These are phyloP conservation scores for Tolypocladium inflatum DNA, from an alignment of 2,329 filamentous ascomycete genomes.

Conservation along the genomic window DNA sequence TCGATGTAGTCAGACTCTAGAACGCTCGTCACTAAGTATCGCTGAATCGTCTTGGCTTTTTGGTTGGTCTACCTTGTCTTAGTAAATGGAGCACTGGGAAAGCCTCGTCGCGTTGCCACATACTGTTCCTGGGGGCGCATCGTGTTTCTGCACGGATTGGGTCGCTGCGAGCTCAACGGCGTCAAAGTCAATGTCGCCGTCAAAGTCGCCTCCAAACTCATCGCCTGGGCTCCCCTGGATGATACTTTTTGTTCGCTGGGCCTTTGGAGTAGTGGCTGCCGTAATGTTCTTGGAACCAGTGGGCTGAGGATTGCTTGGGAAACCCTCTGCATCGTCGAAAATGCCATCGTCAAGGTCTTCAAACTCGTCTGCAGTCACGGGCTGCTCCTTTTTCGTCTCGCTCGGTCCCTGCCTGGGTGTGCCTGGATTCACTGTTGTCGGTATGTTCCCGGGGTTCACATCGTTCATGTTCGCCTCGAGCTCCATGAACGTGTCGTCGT, in stretches of 20 bases:
- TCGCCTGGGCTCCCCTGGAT: constrained; percentile 13
- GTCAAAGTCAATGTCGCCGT: constrained; percentile 71
- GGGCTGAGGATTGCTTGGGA: neutral
- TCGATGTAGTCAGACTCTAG: constrained; percentile 60
- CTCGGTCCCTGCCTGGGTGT: neutral
- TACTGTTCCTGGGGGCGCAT: constrained; percentile 22
- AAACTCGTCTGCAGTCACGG: constrained; percentile 40
- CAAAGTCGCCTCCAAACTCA: constrained; percentile 36
- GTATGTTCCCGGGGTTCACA: constrained; percentile 2
- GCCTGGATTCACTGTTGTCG: constrained; percentile 6
- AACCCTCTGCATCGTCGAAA: constrained; percentile 32
- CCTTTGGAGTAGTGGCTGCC: constrained; percentile 4
- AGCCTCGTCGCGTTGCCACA: constrained; percentile 16
- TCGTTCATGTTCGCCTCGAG: constrained; percentile 35
- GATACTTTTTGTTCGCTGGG: constrained; percentile 3
- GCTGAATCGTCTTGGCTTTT: constrained; percentile 69
- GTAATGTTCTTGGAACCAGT: neutral
- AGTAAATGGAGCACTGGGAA: constrained; percentile 36
- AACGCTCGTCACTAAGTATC: constrained; percentile 73
- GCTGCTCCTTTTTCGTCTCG: neutral
- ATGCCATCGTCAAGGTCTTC: constrained; percentile 57
- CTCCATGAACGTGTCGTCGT: constrained; percentile 49
- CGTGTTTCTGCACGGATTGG: constrained; percentile 41
- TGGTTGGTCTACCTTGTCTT: constrained; percentile 57
- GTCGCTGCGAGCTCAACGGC: constrained; percentile 65